Conservation (phyloP, 208 protist genomes). For the Trypanosoma rangeli region DNA sequence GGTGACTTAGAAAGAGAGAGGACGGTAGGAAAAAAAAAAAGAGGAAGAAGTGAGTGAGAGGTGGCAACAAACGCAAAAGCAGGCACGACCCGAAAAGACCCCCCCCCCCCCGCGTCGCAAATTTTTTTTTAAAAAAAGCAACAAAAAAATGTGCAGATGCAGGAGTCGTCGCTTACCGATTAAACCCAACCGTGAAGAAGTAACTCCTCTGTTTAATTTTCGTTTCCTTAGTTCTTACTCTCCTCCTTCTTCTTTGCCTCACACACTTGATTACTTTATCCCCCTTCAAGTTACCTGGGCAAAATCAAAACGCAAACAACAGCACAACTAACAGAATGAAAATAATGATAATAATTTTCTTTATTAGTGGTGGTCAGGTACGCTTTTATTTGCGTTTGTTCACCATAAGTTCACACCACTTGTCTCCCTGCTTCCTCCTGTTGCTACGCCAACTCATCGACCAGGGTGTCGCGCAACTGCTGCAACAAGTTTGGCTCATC, state of each 20-base stretch:
- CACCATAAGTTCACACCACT: no score
- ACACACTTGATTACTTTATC: background rate
- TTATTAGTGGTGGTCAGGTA: background rate
- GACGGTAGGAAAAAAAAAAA: no score
- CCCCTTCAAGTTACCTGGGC: constrained; percentile 2
- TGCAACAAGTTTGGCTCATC: constrained; percentile 81
- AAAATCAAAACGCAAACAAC: constrained; percentile 20
- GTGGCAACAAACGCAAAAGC: no score
- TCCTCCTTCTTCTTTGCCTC: background rate
- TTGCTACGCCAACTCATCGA: constrained; percentile 85
- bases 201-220: no score
- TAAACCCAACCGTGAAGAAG: background rate
- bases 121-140: background rate
- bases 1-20: no score
- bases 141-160: background rate
- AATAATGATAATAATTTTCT: no score
- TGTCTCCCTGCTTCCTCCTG: constrained; percentile 3
- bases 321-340: no score
- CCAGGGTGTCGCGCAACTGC: constrained; percentile 82
- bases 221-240: no score
- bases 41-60: no score
- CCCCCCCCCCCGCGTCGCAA: no score
- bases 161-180: background rate
- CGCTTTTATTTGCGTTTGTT: background rate
- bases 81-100: no score